Conservation (phyloP, 768 basidiomycete genomes). For the Tephrocybe sp. region DNA sequence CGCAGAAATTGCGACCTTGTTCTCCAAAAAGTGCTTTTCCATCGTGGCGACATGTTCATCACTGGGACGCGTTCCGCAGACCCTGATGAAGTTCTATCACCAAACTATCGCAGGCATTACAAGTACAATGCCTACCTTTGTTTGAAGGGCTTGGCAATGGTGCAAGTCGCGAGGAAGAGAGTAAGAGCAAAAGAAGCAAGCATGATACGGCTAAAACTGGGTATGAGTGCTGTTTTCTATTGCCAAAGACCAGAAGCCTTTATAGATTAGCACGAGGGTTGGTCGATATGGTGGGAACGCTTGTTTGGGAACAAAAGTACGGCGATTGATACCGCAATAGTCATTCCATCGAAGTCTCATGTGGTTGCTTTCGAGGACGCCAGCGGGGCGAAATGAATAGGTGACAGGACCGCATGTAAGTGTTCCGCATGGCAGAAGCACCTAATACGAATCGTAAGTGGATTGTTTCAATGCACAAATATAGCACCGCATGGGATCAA, state of each 20-base stretch:
- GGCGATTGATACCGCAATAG: neutral
- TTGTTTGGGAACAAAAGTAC: conserved; percentile 2
- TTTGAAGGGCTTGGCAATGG: conserved; percentile 27
- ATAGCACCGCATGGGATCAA: too few species aligned
- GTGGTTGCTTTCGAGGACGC: neutral
- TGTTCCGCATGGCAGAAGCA: conserved; percentile 11
- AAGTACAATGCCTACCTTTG: conserved; percentile 13
- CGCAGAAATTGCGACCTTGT: conserved; percentile 29
- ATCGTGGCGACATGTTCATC: conserved; percentile 29
- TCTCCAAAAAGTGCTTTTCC: conserved; percentile 39
- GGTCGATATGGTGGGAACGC: neutral
- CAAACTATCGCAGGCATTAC: neutral
- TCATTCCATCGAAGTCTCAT: neutral
- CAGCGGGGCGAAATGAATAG: conserved; percentile 6
- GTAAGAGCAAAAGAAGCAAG: conserved; percentile 24
- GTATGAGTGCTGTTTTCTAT: conserved; percentile 5
- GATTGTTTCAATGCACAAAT: too few species aligned
- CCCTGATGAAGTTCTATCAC: conserved; percentile 17
- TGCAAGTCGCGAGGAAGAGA: conserved; percentile 25
- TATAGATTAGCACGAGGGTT: conserved; percentile 1
- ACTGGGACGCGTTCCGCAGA: conserved; percentile 37
- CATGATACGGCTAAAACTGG: conserved; percentile 18
- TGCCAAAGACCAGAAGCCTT: neutral
- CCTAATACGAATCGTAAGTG: too few species aligned
- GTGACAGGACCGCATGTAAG: conserved; percentile 10